Conservation (phyloP, 306 rosid species). For the Begonia fuchsioides region DNA sequence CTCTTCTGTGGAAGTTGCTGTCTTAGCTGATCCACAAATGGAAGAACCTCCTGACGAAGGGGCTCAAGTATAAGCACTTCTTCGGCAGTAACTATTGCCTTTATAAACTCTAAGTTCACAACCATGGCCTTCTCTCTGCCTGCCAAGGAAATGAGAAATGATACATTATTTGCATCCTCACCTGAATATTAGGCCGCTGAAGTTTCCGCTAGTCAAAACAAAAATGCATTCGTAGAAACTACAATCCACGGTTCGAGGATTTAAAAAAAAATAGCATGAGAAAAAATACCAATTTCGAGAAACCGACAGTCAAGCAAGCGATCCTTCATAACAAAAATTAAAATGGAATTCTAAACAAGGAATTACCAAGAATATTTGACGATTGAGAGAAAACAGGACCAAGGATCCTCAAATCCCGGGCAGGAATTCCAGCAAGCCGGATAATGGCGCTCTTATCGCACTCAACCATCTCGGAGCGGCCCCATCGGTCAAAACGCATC, state of each 20-base stretch:
- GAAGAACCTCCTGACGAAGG: constrained; percentile 71
- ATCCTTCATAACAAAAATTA: too few relatives aligned
- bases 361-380: constrained; percentile 76
- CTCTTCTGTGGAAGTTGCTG: constrained; percentile 42
- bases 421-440: constrained; percentile 64
- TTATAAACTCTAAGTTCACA: constrained; percentile 80
- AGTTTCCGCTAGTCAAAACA: background rate
- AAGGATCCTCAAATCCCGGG: constrained; percentile 72
- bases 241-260: too few relatives aligned
- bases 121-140: constrained; percentile 98
- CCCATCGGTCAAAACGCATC: constrained; percentile 76
- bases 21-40: constrained; percentile 83
- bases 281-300: background rate
- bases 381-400: constrained; percentile 96
- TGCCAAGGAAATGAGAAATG: constrained; percentile 13
- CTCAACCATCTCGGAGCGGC: constrained; percentile 67
- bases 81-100: constrained; percentile 83
- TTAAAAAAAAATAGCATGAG: background rate
- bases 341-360: too few relatives aligned
- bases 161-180: background rate
- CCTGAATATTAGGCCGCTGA: background rate
- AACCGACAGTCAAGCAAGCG: background rate
- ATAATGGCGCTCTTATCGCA: constrained; percentile 73
- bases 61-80: constrained; percentile 86
- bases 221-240: too few relatives aligned